These are phyloP conservation scores for Euphorbia schlechtendalii DNA, from an alignment of 441 rosid genomes.

Conservation along the genomic window DNA sequence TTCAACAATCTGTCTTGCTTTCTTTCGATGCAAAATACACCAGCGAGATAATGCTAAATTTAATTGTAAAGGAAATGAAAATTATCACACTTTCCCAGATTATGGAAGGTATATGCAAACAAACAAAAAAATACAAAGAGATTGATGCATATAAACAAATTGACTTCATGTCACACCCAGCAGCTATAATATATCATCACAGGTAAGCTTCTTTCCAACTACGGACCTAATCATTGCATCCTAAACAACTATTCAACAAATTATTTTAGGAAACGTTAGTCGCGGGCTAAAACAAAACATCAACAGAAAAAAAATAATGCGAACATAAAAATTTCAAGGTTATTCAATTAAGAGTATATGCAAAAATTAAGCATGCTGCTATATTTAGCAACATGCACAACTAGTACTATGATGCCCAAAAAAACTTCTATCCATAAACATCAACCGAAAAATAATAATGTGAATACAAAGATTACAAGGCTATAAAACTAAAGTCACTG, in stretches of 20 bases:
- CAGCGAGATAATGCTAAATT: constrained; percentile 44
- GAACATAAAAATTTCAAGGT: not conserved
- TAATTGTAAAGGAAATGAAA: constrained; percentile 2
- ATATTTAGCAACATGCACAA: not conserved
- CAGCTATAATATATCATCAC: not conserved
- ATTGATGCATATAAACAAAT: not conserved
- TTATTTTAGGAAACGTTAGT: not conserved
- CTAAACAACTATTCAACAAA: not conserved
- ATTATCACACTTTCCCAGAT: not conserved
- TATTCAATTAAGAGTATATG: not conserved
- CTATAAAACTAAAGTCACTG: not conserved
- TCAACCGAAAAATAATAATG: not conserved
- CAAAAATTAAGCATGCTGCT: not conserved
- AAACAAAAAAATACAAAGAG: not conserved
- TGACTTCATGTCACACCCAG: not conserved
- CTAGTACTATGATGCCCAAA: not conserved
- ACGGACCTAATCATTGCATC: not conserved
- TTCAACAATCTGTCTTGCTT: constrained; percentile 45
- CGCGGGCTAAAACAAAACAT: not conserved
- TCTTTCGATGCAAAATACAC: constrained; percentile 48
- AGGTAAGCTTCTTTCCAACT: not conserved
- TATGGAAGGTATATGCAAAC: not conserved
- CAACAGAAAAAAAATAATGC: not conserved
- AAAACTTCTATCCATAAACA: not conserved
- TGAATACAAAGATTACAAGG: not conserved